Evolutionary conservation across 2,329 filamentous ascomycete genomes (phyloP).

Genomic region (Cytospora piceicola): DNA sequence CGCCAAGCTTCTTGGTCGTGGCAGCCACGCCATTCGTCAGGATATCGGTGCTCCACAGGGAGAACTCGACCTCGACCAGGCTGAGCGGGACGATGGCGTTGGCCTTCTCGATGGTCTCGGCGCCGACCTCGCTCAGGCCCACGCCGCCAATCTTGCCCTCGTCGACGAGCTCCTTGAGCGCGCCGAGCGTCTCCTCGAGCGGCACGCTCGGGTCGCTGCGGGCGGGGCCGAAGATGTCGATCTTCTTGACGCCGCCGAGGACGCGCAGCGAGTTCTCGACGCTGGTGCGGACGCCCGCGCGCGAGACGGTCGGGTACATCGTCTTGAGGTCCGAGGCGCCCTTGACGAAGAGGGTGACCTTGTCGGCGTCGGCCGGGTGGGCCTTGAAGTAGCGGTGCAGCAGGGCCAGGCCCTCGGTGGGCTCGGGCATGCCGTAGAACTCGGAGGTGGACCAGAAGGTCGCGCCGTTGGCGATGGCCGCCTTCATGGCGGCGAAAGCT

Average conservation of each 20-base stretch:
- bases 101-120: slow-evolving; percentile 46
- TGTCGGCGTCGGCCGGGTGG: slow-evolving; percentile 58
- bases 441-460: no score
- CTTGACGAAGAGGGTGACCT: slow-evolving; percentile 61
- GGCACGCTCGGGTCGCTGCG: slow-evolving; percentile 48
- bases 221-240: slow-evolving; percentile 61
- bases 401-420: slow-evolving; percentile 57
- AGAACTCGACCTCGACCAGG: slow-evolving; percentile 53
- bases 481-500: no score
- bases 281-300: slow-evolving; percentile 56
- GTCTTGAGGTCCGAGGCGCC: slow-evolving; percentile 45
- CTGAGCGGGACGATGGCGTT: slow-evolving; percentile 45
- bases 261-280: slow-evolving; percentile 54
- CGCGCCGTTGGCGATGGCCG: no score
- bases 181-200: slow-evolving; percentile 45
- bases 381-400: slow-evolving; percentile 58
- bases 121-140: slow-evolving; percentile 48
- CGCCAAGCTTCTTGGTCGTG: slow-evolving; percentile 46
- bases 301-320: slow-evolving; percentile 47
- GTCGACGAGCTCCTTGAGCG: slow-evolving; percentile 44
- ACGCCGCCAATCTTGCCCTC: slow-evolving; percentile 50
- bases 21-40: no score
- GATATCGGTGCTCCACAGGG: no score
- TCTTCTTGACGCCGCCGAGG: slow-evolving; percentile 45
- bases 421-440: slow-evolving; percentile 55